Evolutionary conservation across 768 basidiomycete genomes (phyloP).

Genomic region (Trametes sanguinea): DNA sequence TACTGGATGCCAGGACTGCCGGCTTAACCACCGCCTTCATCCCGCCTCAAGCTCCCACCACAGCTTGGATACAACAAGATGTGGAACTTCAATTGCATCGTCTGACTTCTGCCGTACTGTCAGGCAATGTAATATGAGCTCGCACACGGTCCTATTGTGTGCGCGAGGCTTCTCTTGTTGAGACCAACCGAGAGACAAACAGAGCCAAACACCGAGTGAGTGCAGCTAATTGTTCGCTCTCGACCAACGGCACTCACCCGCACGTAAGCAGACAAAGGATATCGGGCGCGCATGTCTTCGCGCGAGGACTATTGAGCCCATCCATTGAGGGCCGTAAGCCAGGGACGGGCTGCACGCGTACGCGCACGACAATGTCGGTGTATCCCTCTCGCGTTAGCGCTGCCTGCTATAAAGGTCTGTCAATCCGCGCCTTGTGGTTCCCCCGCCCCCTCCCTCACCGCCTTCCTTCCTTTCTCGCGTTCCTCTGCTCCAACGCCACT

Average conservation of each 20-base stretch:
- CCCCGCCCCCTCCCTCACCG: conserved; percentile 17
- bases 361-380: conserved; percentile 17
- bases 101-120: not conserved
- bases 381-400: conserved; percentile 15
- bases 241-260: conserved; percentile 2
- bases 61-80: not conserved
- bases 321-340: not conserved
- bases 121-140: not conserved
- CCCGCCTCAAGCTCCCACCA: not conserved
- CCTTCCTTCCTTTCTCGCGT: conserved; percentile 22
- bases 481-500: conserved; percentile 15
- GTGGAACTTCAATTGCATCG: not conserved
- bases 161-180: not conserved
- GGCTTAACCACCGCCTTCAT: not conserved
- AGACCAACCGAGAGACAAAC: conserved; percentile 12
- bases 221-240: conserved; percentile 13
- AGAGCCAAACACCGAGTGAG: conserved; percentile 11
- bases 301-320: conserved; percentile 1
- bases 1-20: not conserved
- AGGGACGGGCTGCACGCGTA: not conserved
- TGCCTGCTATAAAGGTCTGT: conserved; percentile 23
- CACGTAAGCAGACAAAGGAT: conserved; percentile 17
- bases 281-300: not conserved
- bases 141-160: not conserved
- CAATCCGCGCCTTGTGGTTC: conserved; percentile 9